Evolutionary conservation across 495 filamentous ascomycete genomes (phyloP).

Genomic region (Talaromyces wortmannii): DNA sequence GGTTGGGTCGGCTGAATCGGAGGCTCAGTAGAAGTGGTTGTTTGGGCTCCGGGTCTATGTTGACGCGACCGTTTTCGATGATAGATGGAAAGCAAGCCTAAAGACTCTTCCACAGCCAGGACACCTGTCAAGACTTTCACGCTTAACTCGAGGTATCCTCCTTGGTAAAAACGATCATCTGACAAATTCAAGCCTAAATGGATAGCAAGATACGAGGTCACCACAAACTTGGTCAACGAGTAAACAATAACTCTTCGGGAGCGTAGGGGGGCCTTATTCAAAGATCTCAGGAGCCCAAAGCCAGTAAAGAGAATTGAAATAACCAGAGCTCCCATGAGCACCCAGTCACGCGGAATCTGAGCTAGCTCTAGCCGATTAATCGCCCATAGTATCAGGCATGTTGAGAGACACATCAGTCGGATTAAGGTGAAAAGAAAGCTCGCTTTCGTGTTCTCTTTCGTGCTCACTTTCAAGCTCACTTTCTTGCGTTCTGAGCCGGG

Average conservation of each 20-base stretch:
- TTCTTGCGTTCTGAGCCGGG: too few species aligned
- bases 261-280: not conserved
- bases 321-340: not conserved
- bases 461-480: too few species aligned
- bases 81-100: constrained; percentile 20
- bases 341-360: not conserved
- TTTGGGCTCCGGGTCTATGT: constrained; percentile 13
- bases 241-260: not conserved
- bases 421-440: not conserved
- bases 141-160: not conserved
- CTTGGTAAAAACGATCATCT: not conserved
- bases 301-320: constrained; percentile 2
- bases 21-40: constrained; percentile 8
- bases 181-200: constrained; percentile 1
- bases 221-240: constrained; percentile 1
- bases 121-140: not conserved
- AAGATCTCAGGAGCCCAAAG: not conserved
- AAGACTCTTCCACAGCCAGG: not conserved
- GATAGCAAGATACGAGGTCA: not conserved
- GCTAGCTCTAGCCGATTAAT: not conserved
- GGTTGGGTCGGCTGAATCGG: constrained; percentile 13
- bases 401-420: not conserved
- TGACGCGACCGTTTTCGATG: constrained; percentile 1
- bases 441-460: too few species aligned
- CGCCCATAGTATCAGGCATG: not conserved